Percentiles rank a stretch among this genome's conserved stretches.
These are phyloP conservation scores for Exophiala oligosperma DNA, from an alignment of 2,329 filamentous ascomycete species.

Conservation along the genomic window DNA sequence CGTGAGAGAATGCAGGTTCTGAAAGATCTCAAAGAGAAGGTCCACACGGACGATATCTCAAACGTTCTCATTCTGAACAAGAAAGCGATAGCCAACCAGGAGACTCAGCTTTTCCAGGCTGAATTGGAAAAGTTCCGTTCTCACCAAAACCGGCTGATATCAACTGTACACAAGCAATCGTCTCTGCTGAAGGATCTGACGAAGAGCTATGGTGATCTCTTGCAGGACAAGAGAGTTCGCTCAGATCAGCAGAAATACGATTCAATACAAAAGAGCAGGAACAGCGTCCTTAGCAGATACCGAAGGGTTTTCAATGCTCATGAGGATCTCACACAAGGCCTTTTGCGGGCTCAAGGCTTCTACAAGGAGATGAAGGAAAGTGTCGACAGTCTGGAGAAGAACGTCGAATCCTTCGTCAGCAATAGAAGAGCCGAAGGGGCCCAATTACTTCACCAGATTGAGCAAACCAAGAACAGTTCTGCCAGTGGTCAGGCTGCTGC, in stretches of 20 bases:
- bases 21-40: conserved; percentile 97
- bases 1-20: conserved; percentile 86
- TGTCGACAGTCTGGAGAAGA: conserved; percentile 87
- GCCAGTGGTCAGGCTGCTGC: conserved; percentile 66
- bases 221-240: conserved; percentile 91
- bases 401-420: conserved; percentile 95
- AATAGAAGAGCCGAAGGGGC: conserved; percentile 90
- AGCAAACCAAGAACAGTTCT: conserved; percentile 69
- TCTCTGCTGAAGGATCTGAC: conserved; percentile 94
- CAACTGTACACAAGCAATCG: conserved; percentile 93
- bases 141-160: conserved; percentile 85
- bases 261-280: conserved; percentile 77
- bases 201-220: conserved; percentile 76
- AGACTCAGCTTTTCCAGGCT: conserved; percentile 87
- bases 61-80: conserved; percentile 97
- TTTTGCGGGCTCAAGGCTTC: conserved; percentile 86
- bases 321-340: conserved; percentile 80
- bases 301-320: conserved; percentile 91
- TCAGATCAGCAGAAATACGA: conserved; percentile 97
- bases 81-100: conserved; percentile 89
- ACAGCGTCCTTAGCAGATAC: conserved; percentile 79
- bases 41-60: conserved; percentile 89
- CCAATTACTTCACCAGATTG: conserved; percentile 84
- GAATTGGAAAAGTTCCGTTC: conserved; percentile 97
- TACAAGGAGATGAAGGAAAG: conserved; percentile 96